A percentile compares a stretch with the other conserved stretches of the same genome.
These are phyloP conservation scores for Chenopodium berlandieri DNA, from an alignment of 148 eudicot species.

Conservation along the genomic window DNA sequence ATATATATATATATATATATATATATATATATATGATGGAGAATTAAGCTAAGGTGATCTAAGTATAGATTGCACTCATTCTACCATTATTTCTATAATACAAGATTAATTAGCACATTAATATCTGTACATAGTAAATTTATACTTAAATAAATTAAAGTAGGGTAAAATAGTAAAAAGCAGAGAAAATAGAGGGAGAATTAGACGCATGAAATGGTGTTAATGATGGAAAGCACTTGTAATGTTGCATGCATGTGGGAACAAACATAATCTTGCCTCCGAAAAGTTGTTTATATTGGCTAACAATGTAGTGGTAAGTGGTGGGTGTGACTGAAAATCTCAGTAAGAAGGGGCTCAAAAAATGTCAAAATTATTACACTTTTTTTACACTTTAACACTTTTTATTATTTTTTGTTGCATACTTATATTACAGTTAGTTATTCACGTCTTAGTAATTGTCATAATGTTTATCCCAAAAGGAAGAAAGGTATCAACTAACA, in stretches of 20 bases:
- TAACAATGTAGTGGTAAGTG: constrained; percentile 7
- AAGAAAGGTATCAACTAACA: constrained; percentile 16
- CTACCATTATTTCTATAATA: too few relatives aligned
- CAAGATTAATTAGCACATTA: too few relatives aligned
- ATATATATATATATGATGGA: too few relatives aligned
- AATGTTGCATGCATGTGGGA: constrained; percentile 33
- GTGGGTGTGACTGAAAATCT: constrained; percentile 15
- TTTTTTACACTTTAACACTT: constrained; percentile 15
- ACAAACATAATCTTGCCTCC: constrained; percentile 20
- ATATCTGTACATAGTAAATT: too few relatives aligned
- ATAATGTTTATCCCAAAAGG: constrained; percentile 1
- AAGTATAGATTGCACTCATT: too few relatives aligned
- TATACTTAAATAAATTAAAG: too few relatives aligned
- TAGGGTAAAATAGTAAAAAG: constrained; percentile 25
- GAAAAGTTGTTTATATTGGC: constrained; percentile 7
- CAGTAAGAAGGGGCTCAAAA: constrained; percentile 25
- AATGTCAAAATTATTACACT: constrained; percentile 19
- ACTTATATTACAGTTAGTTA: not conserved
- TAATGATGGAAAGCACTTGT: constrained; percentile 31
- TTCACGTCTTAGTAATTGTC: constrained; percentile 8
- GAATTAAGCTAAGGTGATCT: too few relatives aligned
- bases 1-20: too few relatives aligned
- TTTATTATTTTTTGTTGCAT: not conserved
- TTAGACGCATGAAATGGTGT: constrained; percentile 27
- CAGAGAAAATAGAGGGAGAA: not conserved